Percentiles rank a stretch among this genome's conserved stretches.
These are phyloP conservation scores for Claviceps digitariae DNA, from an alignment of 2,329 filamentous ascomycete genomes.

Conservation along the genomic window DNA sequence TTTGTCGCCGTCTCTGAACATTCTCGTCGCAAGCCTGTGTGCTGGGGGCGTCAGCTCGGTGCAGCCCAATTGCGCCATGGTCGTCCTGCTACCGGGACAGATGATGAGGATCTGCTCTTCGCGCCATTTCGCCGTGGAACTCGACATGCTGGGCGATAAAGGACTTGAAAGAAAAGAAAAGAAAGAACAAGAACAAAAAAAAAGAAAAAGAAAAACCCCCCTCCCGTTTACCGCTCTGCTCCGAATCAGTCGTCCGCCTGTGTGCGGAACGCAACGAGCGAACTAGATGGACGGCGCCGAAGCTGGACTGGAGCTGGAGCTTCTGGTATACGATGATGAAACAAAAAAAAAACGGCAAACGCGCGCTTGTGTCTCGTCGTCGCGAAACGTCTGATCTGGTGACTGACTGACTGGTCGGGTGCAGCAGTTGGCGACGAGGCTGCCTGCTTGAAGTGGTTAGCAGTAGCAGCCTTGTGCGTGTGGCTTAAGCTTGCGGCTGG, in stretches of 20 bases:
- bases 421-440: neutral
- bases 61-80: slow-evolving; percentile 80
- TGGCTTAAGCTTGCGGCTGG: neutral
- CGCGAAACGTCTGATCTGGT: neutral
- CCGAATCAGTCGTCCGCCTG: neutral
- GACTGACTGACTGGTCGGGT: neutral
- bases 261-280: neutral
- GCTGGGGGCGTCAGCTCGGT: slow-evolving; percentile 85
- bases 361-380: neutral
- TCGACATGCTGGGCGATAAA: slow-evolving; percentile 31
- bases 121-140: slow-evolving; percentile 44
- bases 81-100: slow-evolving; percentile 76
- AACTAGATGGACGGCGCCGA: too few species aligned
- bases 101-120: slow-evolving; percentile 57
- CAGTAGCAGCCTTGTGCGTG: neutral
- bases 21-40: slow-evolving; percentile 76
- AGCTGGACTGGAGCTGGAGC: neutral
- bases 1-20: slow-evolving; percentile 81
- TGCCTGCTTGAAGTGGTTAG: neutral
- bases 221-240: neutral
- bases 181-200: neutral
- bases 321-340: too few species aligned
- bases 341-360: too few species aligned
- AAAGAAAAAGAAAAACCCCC: neutral
- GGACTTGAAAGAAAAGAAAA: neutral